Evolutionary conservation across 2,329 filamentous ascomycete species (phyloP).

Genomic region (Xylariales sp.): DNA sequence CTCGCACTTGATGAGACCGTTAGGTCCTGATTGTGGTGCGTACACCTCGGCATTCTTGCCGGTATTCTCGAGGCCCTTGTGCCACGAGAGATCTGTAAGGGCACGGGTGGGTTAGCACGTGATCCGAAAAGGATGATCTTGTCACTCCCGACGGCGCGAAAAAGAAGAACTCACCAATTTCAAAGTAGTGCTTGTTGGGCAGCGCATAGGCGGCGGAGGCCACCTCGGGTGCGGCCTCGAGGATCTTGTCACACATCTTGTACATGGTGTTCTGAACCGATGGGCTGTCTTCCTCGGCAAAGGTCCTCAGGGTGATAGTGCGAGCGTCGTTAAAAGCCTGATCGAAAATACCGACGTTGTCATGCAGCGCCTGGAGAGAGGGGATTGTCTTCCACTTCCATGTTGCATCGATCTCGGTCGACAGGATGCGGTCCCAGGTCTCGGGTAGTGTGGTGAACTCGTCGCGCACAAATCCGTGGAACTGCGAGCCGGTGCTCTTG

Average conservation of each 20-base stretch:
- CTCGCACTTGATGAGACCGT: slow-evolving; percentile 94
- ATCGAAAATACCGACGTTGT: slow-evolving; percentile 76
- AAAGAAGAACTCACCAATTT: slow-evolving; percentile 75
- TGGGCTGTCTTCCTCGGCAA: slow-evolving; percentile 89
- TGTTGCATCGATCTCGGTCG: slow-evolving; percentile 86
- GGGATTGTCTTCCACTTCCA: slow-evolving; percentile 87
- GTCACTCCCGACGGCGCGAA: neutral
- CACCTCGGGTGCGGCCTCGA: slow-evolving; percentile 78
- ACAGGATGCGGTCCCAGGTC: slow-evolving; percentile 94
- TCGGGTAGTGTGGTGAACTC: slow-evolving; percentile 92
- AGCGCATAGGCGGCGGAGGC: slow-evolving; percentile 82
- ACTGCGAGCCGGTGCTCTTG: slow-evolving; percentile 96
- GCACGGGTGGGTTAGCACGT: slow-evolving; percentile 20
- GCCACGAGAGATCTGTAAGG: slow-evolving; percentile 86
- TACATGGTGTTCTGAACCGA: slow-evolving; percentile 99
- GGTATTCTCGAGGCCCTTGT: slow-evolving; percentile 94
- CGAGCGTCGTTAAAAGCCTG: slow-evolving; percentile 81
- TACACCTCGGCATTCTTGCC: slow-evolving; percentile 96
- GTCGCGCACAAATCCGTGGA: slow-evolving; percentile 93
- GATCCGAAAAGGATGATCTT: neutral
- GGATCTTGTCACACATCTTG: slow-evolving; percentile 93
- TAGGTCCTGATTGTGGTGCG: slow-evolving; percentile 90
- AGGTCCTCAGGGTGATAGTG: slow-evolving; percentile 87
- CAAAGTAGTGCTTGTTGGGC: slow-evolving; percentile 99
- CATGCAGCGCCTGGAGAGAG: slow-evolving; percentile 73